Conservation (phyloP, 257 asterid genomes). For the Osmanthus fragrans region DNA sequence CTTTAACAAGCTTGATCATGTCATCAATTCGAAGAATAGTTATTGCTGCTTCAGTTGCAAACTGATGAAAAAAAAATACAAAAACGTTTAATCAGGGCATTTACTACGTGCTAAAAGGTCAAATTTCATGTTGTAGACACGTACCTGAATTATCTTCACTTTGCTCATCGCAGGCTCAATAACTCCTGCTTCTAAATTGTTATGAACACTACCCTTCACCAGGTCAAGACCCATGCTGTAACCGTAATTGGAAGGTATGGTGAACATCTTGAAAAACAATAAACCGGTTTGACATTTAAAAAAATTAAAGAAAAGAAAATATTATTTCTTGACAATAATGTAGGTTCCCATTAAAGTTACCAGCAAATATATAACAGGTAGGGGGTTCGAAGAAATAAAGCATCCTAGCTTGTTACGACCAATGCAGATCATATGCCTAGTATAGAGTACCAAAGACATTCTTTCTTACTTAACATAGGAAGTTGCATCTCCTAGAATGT, state of each 20-base stretch:
- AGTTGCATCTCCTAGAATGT: background rate
- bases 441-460: background rate
- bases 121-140: constrained; percentile 1
- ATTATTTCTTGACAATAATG: background rate
- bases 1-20: constrained; percentile 91
- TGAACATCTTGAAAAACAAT: background rate
- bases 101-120: background rate
- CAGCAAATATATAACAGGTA: background rate
- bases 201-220: constrained; percentile 73
- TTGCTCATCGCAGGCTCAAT: constrained; percentile 99
- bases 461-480: background rate
- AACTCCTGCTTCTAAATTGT: constrained; percentile 92
- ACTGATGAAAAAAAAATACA: constrained; percentile 39
- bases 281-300: background rate
- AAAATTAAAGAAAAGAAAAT: background rate
- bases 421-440: background rate
- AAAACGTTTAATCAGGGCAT: background rate
- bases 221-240: constrained; percentile 97
- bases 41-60: constrained; percentile 98
- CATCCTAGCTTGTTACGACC: background rate
- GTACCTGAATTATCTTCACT: constrained; percentile 94
- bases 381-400: background rate
- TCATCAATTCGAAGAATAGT: constrained; percentile 97
- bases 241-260: background rate
- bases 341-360: background rate